Base-by-base conservation (phyloP, 345 rosid genomes). In the Murraya paniculata region DNA sequence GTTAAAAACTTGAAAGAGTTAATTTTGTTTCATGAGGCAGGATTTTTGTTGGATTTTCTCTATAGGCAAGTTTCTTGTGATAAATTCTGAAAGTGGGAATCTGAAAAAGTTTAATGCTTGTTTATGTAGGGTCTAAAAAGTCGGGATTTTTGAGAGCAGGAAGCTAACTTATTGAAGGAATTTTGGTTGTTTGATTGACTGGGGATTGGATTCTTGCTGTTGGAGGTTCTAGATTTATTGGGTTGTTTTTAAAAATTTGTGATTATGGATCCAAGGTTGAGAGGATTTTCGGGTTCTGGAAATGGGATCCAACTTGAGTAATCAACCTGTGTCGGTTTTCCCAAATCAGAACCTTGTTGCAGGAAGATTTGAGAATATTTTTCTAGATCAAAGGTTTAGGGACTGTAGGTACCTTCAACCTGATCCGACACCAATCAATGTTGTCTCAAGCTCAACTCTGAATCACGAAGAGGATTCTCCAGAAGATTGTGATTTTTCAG, bases 401-500 rank as follows among this genome's bases (percentile, higher is more conserved):
- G 91, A 88, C 38, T 80, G 81, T 75, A 79, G 76, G 30, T 82
- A 75, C 79, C 71, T 27, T 53, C 83, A 79, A 71, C 25, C 88
- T 7, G 74, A 71, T 69, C 74, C 79, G 21, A 72, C 64, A 8
- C 77, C 79, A 35, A 69, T 67, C 62, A 62, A 38, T 64, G 77
- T 53, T 67, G 75, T 72, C 56, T 38, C 79, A 19, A 13, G 33
- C 27, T 68, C 39, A 0, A 77, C 56, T 80, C 56, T 72, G 68
- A 67, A 36, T 22, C 82, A 55, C n/a, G 86, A 82, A 73, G 94
- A 93, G 66, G 91, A 95, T 58, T 80, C 81, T 13, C 66, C 71
- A 0, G 94, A 95, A 67, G 97, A 91, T 28, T 93, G 85, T 59
- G 95, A 95, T 73, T 93, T 95, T 88, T 95, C 98, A 9, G 98